A percentile compares a stretch with the other conserved stretches of the same genome.
These are phyloP conservation scores for Orobanche coerulescens DNA, from an alignment of 257 asterid species.

Conservation along the genomic window DNA sequence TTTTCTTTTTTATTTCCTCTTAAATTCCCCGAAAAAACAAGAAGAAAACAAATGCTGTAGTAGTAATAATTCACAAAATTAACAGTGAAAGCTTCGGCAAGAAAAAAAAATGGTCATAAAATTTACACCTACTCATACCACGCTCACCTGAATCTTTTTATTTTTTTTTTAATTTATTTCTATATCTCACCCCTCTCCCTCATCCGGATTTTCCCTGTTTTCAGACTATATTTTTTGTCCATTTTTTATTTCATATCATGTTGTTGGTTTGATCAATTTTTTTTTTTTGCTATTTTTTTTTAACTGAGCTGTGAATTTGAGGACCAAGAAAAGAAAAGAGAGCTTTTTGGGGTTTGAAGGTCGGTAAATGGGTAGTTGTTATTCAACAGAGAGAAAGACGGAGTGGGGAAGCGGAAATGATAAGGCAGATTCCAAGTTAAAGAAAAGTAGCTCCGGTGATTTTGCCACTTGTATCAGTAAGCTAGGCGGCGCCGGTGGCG, in stretches of 20 bases:
- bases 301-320: conserved; percentile 10
- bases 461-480: conserved; percentile 55
- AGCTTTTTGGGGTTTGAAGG: background rate
- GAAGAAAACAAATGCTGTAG: background rate
- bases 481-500: conserved; percentile 56
- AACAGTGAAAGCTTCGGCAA: conserved; percentile 23
- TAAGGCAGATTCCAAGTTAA: conserved; percentile 36
- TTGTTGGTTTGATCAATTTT: conserved; percentile 16
- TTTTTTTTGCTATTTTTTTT: background rate
- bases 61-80: conserved; percentile 1
- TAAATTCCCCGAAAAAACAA: background rate
- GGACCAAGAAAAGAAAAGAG: background rate
- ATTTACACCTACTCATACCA: conserved; percentile 39
- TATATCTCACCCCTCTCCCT: conserved; percentile 17
- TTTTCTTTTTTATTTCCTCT: background rate
- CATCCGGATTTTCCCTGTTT: conserved; percentile 18
- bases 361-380: conserved; percentile 76
- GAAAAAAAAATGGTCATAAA: conserved; percentile 33
- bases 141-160: conserved; percentile 45
- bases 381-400: conserved; percentile 47
- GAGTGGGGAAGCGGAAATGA: conserved; percentile 35
- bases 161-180: background rate
- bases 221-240: conserved; percentile 3
- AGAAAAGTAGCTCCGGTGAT: conserved; percentile 58
- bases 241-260: no score